Conservation (phyloP, 352 stramenopile species). For the Elongisporangium anandrum region DNA sequence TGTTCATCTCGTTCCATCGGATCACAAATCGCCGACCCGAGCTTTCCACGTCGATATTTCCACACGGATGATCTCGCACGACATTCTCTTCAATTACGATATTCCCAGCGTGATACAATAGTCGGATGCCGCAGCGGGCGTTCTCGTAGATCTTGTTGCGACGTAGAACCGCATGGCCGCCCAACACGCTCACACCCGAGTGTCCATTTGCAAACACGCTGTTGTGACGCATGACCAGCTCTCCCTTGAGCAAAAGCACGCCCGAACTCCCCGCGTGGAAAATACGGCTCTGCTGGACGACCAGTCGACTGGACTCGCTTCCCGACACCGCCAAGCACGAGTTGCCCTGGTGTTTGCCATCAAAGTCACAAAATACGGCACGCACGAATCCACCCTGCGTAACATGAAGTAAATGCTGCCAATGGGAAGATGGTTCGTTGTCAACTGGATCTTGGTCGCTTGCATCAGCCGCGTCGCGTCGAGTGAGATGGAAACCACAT, state of each 20-base stretch:
- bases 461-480: slow-evolving; percentile 15
- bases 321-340: slow-evolving; percentile 60
- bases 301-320: slow-evolving; percentile 25
- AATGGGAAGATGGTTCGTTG: slow-evolving; percentile 26
- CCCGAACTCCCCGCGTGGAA: slow-evolving; percentile 52
- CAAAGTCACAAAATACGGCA: slow-evolving; percentile 65
- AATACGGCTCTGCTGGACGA: slow-evolving; percentile 61
- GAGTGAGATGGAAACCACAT: slow-evolving; percentile 58
- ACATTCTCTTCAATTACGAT: slow-evolving; percentile 77
- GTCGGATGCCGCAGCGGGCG: slow-evolving; percentile 60
- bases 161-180: slow-evolving; percentile 52
- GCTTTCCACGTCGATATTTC: slow-evolving; percentile 72
- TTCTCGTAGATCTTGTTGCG: slow-evolving; percentile 67
- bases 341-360: slow-evolving; percentile 58
- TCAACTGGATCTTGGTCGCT: slow-evolving; percentile 8
- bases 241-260: slow-evolving; percentile 49
- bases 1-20: slow-evolving; percentile 72
- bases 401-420: slow-evolving; percentile 62
- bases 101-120: slow-evolving; percentile 66
- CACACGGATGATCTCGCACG: slow-evolving; percentile 57
- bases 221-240: slow-evolving; percentile 55
- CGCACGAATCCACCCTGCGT: slow-evolving; percentile 34
- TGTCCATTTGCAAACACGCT: slow-evolving; percentile 49
- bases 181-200: slow-evolving; percentile 52
- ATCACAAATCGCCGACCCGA: slow-evolving; percentile 74